Percentiles rank a stretch among this genome's conserved stretches.
phyloP scores from a whole-genome alignment of 2,329 filamentous ascomycete genomes.

The Xylaria polymorpha region DNA sequence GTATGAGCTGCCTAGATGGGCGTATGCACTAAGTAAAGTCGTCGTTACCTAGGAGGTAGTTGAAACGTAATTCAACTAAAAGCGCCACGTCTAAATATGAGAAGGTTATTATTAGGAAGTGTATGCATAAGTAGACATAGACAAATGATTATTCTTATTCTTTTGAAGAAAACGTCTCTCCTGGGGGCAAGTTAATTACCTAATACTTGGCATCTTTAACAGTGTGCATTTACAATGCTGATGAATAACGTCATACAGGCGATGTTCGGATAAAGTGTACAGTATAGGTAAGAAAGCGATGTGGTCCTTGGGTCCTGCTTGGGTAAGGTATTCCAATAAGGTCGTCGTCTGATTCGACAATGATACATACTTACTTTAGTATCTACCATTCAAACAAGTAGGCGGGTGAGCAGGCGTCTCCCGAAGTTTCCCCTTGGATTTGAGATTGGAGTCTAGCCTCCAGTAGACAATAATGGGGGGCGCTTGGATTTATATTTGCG shows the following conservation, averaged over 20 bases:
- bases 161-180: neutral
- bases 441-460: conserved; percentile 9
- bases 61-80: neutral
- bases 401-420: neutral
- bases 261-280: conserved; percentile 1
- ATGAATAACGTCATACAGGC: neutral
- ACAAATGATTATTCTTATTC: too few species aligned
- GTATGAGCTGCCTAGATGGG: neutral
- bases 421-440: conserved; percentile 29
- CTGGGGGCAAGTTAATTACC: neutral
- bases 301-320: conserved; percentile 5
- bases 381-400: neutral
- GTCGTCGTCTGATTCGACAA: neutral
- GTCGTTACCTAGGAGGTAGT: neutral
- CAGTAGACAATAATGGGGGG: neutral
- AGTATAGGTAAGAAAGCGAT: neutral
- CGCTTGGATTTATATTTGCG: conserved; percentile 4
- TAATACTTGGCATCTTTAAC: too few species aligned
- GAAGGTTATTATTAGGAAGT: too few species aligned
- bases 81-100: neutral
- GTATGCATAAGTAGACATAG: too few species aligned
- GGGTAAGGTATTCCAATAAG: conserved; percentile 10
- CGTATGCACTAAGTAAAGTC: too few species aligned
- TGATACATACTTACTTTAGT: neutral
- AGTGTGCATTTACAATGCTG: neutral